These are phyloP conservation scores for Thermomyces lanuginosus DNA, from an alignment of 2,329 filamentous ascomycete species.

Conservation along the genomic window DNA sequence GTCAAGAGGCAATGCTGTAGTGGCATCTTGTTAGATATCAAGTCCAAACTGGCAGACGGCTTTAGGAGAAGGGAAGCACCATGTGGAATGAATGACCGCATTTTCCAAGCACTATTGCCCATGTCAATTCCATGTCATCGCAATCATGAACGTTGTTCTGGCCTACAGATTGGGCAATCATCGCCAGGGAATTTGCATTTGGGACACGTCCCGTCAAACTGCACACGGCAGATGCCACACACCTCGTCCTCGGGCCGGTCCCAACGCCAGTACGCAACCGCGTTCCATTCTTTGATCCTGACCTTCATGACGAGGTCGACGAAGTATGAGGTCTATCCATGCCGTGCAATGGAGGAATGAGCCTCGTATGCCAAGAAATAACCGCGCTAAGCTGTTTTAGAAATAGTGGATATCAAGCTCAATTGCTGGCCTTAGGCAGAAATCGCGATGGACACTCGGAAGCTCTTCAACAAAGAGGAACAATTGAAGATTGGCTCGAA, in stretches of 20 bases:
- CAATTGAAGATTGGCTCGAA: too few relatives aligned
- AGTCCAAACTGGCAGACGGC: not conserved
- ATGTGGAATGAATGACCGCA: constrained; percentile 98
- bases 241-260: constrained; percentile 95
- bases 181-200: constrained; percentile 97
- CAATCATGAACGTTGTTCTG: not conserved
- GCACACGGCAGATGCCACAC: constrained; percentile 93
- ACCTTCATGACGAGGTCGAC: constrained; percentile 58
- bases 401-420: too few relatives aligned
- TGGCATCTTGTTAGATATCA: not conserved
- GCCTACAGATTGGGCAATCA: constrained; percentile 68
- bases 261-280: constrained; percentile 94
- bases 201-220: constrained; percentile 94
- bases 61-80: constrained; percentile 36
- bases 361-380: too few relatives aligned
- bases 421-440: too few relatives aligned
- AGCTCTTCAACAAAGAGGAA: too few relatives aligned
- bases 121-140: not conserved
- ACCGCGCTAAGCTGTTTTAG: too few relatives aligned
- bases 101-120: constrained; percentile 64
- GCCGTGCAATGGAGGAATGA: too few relatives aligned
- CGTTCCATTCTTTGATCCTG: constrained; percentile 82
- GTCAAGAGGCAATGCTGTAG: constrained; percentile 64
- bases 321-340: constrained; percentile 3
- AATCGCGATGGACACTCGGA: too few relatives aligned